phyloP scores from a whole-genome alignment of 73 alveolate species.

The Durusdinium trenchii region DNA sequence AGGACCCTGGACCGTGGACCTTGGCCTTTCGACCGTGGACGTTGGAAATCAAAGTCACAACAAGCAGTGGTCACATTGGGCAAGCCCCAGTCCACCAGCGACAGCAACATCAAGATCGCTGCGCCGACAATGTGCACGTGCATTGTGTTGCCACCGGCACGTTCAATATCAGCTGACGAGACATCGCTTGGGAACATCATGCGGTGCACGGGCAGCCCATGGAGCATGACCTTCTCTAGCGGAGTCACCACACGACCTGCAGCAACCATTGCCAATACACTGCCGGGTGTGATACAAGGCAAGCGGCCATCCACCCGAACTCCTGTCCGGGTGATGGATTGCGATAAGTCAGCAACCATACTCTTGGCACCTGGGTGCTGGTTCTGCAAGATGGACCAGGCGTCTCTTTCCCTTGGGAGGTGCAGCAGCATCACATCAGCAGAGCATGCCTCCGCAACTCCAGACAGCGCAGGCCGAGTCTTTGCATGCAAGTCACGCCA shows the following conservation, averaged over 20 bases:
- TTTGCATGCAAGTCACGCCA: neutral
- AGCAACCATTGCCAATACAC: neutral
- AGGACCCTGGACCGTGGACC: conserved; percentile 4
- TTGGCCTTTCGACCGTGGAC: neutral
- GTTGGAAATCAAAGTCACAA: neutral
- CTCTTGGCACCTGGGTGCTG: neutral
- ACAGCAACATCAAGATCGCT: neutral
- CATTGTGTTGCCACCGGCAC: conserved; percentile 62
- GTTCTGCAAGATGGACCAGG: neutral
- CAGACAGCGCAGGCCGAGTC: too few species aligned
- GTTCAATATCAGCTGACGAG: neutral
- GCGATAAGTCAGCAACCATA: conserved; percentile 3
- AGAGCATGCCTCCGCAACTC: too few species aligned
- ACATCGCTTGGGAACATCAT: neutral
- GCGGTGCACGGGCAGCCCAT: conserved; percentile 23
- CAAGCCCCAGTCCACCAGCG: conserved; percentile 6
- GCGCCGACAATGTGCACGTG: conserved; percentile 40
- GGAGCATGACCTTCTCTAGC: neutral
- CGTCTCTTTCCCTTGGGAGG: conserved; percentile 32
- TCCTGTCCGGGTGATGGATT: neutral
- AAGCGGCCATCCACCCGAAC: conserved; percentile 18
- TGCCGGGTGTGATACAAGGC: conserved; percentile 15
- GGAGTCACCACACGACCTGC: neutral
- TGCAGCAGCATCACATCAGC: conserved; percentile 34
- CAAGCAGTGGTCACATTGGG: neutral